A percentile compares a stretch with the other conserved stretches of the same genome.
phyloP scores from a whole-genome alignment of 257 asterid genomes.

The Plectranthus barbatus region DNA sequence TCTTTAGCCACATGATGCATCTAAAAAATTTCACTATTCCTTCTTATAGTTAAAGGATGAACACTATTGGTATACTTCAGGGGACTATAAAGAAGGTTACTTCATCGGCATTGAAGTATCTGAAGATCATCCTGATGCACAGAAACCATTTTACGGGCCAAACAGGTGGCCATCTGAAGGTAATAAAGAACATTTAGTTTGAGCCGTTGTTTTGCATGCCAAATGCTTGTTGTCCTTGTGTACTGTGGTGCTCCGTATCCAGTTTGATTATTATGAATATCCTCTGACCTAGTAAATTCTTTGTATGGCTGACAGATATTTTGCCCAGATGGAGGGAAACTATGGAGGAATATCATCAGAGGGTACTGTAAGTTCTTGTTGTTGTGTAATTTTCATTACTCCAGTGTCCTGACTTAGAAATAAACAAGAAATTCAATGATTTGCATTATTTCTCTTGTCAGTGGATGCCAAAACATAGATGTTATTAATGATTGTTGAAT shows the following conservation, averaged over 20 bases:
- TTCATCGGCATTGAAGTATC: constrained; percentile 74
- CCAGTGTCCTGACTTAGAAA: background rate
- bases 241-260: background rate
- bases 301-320: constrained; percentile 32
- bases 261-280: background rate
- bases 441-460: background rate
- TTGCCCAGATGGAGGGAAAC: constrained; percentile 82
- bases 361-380: constrained; percentile 62
- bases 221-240: background rate
- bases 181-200: constrained; percentile 17
- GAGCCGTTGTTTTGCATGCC: background rate
- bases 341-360: constrained; percentile 74
- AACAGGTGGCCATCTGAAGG: constrained; percentile 79
- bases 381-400: constrained; percentile 5
- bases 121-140: constrained; percentile 61
- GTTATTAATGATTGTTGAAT: background rate
- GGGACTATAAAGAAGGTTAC: constrained; percentile 94
- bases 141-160: constrained; percentile 63
- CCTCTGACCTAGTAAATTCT: too few species aligned
- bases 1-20: background rate
- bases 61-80: constrained; percentile 31
- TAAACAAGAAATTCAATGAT: background rate
- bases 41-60: background rate
- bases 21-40: background rate
- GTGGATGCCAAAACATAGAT: background rate